Evolutionary conservation across 495 filamentous ascomycete genomes (phyloP), one percentile per base, ranked within the genome.

Genomic region (Letharia columbiana): DNA sequence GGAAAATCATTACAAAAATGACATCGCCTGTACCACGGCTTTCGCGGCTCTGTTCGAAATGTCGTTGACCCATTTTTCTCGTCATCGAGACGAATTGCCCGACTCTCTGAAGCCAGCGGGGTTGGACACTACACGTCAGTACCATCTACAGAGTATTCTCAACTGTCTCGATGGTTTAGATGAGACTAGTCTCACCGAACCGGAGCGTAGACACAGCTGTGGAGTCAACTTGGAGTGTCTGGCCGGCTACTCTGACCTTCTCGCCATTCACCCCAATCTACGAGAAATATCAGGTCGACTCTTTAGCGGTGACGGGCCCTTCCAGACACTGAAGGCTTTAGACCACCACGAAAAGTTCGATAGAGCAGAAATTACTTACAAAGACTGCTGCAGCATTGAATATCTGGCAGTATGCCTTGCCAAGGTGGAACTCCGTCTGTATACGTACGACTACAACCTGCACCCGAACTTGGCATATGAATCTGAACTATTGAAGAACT

Each of bases 181-280:
- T 44, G 35, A 31, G 7, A 37, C 2, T 42, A 13, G 13, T 31
- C 47, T 62, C 6, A 23, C 39, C 33, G 28, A 33, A 40, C 52
- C 66, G 31, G 18, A 31, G 0, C 28, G 41, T 44, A 60, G 61
- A 35, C 66, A 54, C 66, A 20, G 11, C 31, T 44, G 49, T n/a
- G 63, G 58, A 35, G 44, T 62, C 42, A 50, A 37, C 9, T 45
- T 69, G 20, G 67, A 69, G 13, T 57, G 59, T 57, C n/a, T 69
- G 20, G 58, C 56, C 11, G 42, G 52, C 13, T 69, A 69, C 56
- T 35, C 67, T 52, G 63, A 69, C 44, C 39, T 69, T 45, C 41
- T 69, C 11, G 28, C 44, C 23, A 52, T 59, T 23, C 63, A 66
- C 31, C 67, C 67, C 20, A 15, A 23, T n/a, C 33, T 66, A 20